Evolutionary conservation across 352 stramenopile species (phyloP), one percentile per base, ranked within the genome.

Genomic region (Phytophthora vignae): DNA sequence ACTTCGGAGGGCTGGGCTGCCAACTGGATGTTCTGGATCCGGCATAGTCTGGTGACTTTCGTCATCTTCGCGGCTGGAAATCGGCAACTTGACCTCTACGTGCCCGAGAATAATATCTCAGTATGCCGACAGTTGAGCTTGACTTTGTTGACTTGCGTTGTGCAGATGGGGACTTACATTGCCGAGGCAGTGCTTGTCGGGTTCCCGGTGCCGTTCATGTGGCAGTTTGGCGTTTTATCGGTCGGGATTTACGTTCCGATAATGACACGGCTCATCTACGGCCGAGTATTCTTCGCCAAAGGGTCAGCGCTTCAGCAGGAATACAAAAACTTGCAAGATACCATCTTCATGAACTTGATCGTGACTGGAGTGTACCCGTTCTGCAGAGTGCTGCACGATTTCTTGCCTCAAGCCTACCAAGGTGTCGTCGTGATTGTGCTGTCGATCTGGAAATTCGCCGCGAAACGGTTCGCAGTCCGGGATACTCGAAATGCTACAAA

Each of bases 391-490:
- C 19, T 71, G 2, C 58, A 62, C 10, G 64, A 61, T 12, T 8
- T 44, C 3, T 46, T 57, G 8, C 48, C 64, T 2, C 19, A 11
- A 0, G 31, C 10, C 0, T 64, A 60, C 25, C 46, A 59, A 17
- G 36, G 55, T 8, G 3, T 49, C n/a, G 49, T 64, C 2, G n/a
- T 64, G 2, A n/a, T 71, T 4, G 3, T 71, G 17, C 9, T 66
- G 1, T 36, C 48, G 15, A 7, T 60, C 5, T 70, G 55, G 64
- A 70, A 59, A 53, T 66, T 65, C 36, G 36, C 21, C 12, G 55
- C 25, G 19, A 71, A 60, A 22, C 11, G 25, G 29, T 60, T 40
- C 17, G 9, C 55, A 4, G 56, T 65, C 14, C 22, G 38, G 17
- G 8, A 19, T 55, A 6, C 42, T 27, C 5, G 22, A 64, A 25